These are phyloP conservation scores for Paramecium octaurelia DNA, from an alignment of 73 alveolate species.

Conservation along the genomic window DNA sequence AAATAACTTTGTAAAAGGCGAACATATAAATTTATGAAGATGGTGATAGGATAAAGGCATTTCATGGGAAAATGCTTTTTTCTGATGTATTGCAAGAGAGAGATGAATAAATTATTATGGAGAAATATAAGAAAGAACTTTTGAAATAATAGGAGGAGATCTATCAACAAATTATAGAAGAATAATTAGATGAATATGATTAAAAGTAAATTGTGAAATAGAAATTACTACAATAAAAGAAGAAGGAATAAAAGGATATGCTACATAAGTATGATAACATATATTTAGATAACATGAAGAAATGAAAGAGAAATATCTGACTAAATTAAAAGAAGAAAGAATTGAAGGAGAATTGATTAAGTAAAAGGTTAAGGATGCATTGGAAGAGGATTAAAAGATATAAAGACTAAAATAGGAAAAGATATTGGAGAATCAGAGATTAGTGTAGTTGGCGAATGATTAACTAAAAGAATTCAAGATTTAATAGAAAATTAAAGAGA, in stretches of 20 bases:
- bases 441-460: constrained; percentile 7
- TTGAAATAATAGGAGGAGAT: constrained; percentile 1
- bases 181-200: neutral
- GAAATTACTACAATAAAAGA: neutral
- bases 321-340: neutral
- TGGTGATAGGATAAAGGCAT: constrained; percentile 12
- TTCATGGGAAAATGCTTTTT: neutral
- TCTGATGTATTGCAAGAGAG: constrained; percentile 33
- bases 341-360: constrained; percentile 43
- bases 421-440: neutral
- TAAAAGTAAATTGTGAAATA: neutral
- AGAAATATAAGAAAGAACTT: neutral
- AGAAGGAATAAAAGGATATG: constrained; percentile 1
- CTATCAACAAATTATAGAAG: neutral
- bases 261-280: neutral
- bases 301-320: neutral
- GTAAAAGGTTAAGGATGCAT: neutral
- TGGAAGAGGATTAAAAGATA: neutral
- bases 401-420: neutral
- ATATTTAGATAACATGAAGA: constrained; percentile 4
- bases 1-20: neutral
- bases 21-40: constrained; percentile 9
- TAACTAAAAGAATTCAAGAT: neutral
- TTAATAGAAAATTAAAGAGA: neutral
- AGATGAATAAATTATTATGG: neutral